These are phyloP conservation scores for Chenopodium quinoa DNA, from an alignment of 148 eudicot genomes.

Conservation along the genomic window DNA sequence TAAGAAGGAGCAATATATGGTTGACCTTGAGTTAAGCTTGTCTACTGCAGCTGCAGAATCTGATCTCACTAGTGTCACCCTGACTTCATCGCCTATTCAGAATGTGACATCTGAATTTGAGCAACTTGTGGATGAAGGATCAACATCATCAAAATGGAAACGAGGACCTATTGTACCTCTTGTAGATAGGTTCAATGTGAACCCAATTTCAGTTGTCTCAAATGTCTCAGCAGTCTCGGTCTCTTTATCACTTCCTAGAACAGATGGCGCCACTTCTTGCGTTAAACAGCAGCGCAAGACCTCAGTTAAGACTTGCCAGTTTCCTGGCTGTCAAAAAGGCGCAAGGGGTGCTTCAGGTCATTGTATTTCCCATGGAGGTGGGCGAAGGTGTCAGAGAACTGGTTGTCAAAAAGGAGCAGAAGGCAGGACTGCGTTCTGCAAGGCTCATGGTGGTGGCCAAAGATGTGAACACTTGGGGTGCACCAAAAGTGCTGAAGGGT, in stretches of 20 bases:
- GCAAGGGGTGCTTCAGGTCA: conserved; percentile 77
- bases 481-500: conserved; percentile 81
- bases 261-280: conserved; percentile 20
- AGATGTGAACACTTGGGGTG: conserved; percentile 67
- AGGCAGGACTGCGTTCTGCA: conserved; percentile 69
- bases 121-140: conserved; percentile 65
- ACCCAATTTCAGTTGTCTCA: neutral
- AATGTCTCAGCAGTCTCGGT: conserved; percentile 8
- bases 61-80: conserved; percentile 48
- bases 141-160: conserved; percentile 71
- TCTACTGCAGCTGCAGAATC: conserved; percentile 56
- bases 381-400: conserved; percentile 55
- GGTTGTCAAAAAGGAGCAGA: conserved; percentile 82
- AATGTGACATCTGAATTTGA: conserved; percentile 25
- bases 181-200: conserved; percentile 16
- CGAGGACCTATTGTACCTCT: conserved; percentile 37
- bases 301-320: conserved; percentile 49
- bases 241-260: conserved; percentile 10
- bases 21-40: conserved; percentile 67
- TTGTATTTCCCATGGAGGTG: conserved; percentile 81
- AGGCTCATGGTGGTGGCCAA: conserved; percentile 78
- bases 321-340: conserved; percentile 57
- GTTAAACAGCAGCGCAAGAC: conserved; percentile 35
- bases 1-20: conserved; percentile 22
- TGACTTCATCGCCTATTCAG: conserved; percentile 31